These are phyloP conservation scores for Haematococcus sp. DNA, from an alignment of 139 green algal genomes.

Conservation along the genomic window DNA sequence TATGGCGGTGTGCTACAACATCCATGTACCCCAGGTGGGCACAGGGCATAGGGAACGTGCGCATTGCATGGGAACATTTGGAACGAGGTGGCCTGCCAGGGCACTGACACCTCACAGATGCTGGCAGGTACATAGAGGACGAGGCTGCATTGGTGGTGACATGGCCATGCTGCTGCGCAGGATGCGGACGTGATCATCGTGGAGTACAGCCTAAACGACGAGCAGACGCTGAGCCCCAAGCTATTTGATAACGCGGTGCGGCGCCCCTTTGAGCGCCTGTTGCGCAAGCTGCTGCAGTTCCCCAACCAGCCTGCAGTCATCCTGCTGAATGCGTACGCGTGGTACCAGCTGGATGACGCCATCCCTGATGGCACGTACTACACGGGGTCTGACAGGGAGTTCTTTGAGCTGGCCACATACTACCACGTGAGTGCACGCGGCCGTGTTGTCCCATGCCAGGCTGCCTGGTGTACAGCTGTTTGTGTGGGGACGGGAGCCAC, in stretches of 20 bases:
- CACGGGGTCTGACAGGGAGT: not conserved
- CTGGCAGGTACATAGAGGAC: not conserved
- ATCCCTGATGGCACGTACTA: not conserved
- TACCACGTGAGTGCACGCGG: slow-evolving; percentile 1
- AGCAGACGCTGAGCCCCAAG: slow-evolving; percentile 17
- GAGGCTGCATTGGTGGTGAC: no score
- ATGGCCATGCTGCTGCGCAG: not conserved
- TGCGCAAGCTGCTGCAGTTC: slow-evolving; percentile 44
- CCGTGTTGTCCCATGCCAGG: no score
- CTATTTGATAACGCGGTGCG: slow-evolving; percentile 18
- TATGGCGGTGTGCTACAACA: slow-evolving; percentile 23
- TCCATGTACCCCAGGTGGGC: slow-evolving; percentile 15
- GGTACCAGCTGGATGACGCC: not conserved
- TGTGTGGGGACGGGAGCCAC: no score
- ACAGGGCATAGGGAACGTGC: no score
- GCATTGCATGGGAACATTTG: no score
- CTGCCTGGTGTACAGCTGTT: no score
- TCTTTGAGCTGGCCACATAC: slow-evolving; percentile 8
- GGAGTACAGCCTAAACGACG: slow-evolving; percentile 27
- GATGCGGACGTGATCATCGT: slow-evolving; percentile 35
- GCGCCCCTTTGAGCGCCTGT: slow-evolving; percentile 35
- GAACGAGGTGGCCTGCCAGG: no score
- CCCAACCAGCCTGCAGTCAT: slow-evolving; percentile 41
- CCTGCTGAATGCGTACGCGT: slow-evolving; percentile 25
- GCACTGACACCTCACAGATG: no score